These are phyloP conservation scores for Hibiscus mutabilis DNA, from an alignment of 345 rosid genomes.

Conservation along the genomic window DNA sequence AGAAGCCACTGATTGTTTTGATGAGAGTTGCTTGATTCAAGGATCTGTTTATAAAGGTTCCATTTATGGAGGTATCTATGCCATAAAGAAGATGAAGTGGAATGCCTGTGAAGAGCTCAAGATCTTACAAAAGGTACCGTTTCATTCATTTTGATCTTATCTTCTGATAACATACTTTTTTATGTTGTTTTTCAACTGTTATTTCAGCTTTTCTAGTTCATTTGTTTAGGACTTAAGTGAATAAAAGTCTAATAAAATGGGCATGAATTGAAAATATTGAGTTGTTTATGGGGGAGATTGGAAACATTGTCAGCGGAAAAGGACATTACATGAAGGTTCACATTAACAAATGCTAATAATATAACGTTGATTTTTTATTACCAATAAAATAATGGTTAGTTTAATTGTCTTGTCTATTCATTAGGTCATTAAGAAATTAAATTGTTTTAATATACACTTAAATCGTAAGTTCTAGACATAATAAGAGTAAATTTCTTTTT, in stretches of 20 bases:
- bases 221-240: neutral
- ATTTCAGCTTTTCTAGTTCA: neutral
- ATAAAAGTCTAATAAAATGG: constrained; percentile 4
- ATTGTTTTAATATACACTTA: no score
- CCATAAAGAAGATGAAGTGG: constrained; percentile 76
- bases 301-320: constrained; percentile 5
- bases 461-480: no score
- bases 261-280: neutral
- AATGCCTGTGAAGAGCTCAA: constrained; percentile 67
- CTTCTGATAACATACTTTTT: neutral
- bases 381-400: neutral
- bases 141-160: neutral
- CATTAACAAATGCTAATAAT: neutral
- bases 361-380: neutral
- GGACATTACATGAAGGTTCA: constrained; percentile 10
- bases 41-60: constrained; percentile 60
- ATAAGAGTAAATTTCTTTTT: no score
- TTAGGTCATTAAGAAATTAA: neutral
- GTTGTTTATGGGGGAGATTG: neutral
- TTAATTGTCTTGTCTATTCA: neutral
- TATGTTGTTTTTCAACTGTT: neutral
- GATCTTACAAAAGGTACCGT: constrained; percentile 61
- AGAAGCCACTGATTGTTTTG: constrained; percentile 52
- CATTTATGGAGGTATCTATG: constrained; percentile 44
- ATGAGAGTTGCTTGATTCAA: constrained; percentile 42